Evolutionary conservation across 2,329 filamentous ascomycete species (phyloP).

Genomic region (Talaromyces sp.): DNA sequence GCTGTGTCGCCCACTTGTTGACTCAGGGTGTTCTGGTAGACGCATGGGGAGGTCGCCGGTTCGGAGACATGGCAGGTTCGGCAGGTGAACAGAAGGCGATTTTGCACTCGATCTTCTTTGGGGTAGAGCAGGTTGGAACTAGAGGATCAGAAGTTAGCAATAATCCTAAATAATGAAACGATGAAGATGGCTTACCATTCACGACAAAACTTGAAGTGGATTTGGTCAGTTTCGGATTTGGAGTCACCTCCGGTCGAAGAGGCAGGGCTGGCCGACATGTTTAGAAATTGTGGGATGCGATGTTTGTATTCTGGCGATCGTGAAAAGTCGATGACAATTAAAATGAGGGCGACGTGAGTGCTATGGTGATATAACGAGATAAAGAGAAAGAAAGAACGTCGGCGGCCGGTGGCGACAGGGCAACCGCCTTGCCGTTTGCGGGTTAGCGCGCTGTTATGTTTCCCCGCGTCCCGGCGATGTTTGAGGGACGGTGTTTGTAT

Average conservation of each 20-base stretch:
- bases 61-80: slow-evolving; percentile 92
- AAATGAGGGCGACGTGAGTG: neutral
- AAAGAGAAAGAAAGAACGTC: neutral
- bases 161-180: neutral
- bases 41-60: slow-evolving; percentile 77
- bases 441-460: neutral
- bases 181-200: slow-evolving; percentile 61
- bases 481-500: neutral
- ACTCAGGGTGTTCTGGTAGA: slow-evolving; percentile 91
- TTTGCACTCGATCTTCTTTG: slow-evolving; percentile 80
- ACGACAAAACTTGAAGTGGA: slow-evolving; percentile 95
- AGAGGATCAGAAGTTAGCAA: neutral
- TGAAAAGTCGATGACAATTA: neutral
- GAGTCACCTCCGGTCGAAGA: slow-evolving; percentile 32
- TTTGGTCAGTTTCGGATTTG: slow-evolving; percentile 57
- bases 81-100: slow-evolving; percentile 89
- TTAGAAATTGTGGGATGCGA: neutral
- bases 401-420: neutral
- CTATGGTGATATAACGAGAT: too few relatives aligned
- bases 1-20: slow-evolving; percentile 90
- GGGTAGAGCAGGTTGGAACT: slow-evolving; percentile 97
- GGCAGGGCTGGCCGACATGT: slow-evolving; percentile 39
- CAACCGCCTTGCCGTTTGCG: neutral
- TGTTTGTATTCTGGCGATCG: neutral
- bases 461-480: neutral